Evolutionary conservation across 495 filamentous ascomycete species (phyloP), one percentile per base, ranked within the genome.

Genomic region (Penicillium taxi): DNA sequence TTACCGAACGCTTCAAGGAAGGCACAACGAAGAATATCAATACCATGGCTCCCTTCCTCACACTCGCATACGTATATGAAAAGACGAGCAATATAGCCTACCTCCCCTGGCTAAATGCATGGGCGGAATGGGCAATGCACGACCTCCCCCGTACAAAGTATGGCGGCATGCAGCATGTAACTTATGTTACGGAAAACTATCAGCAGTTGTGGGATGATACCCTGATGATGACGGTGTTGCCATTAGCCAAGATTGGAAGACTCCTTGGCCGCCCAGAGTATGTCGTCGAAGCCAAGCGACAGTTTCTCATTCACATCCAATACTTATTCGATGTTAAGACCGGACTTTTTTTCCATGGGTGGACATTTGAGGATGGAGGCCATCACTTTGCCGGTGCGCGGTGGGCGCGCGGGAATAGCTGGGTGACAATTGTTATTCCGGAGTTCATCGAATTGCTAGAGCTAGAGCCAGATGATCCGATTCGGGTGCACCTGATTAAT

Each of bases 21-120:
- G 82, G 81, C 13, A 84, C 80, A 0, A 82, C 80, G 2, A 86
- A 86, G 50, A 86, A 86, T 44, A 84, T 86, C 67, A 86, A 86
- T 61, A 86, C 82, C 1, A 84, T 86, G 81, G 70, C 75, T 6
- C 72, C 73, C 3, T 81, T 86, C 48, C 61, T 86, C 12, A 83
- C 82, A 0, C 70, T 86, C 0, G 81, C 81, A 0, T 77, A 74
- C 38, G 65, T 85, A 9, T 84, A 85, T 45, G 79, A 85, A 52
- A 74, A 75, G 43, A 80, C 75, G 0, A 53, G 68, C 7, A 78
- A 83, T 36, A 42, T 50, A 34, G 69, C 70, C 0, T 85, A 81
- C 37, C 56, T 81, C 3, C 74, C 77, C 1, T 84, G 78, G 79
- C 68, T 86, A 1, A 82, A 84, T 42, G 60, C 71, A 28, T 86